These are phyloP conservation scores for Pichia inconspicua DNA, from an alignment of 1,139 yeast species.

Conservation along the genomic window DNA sequence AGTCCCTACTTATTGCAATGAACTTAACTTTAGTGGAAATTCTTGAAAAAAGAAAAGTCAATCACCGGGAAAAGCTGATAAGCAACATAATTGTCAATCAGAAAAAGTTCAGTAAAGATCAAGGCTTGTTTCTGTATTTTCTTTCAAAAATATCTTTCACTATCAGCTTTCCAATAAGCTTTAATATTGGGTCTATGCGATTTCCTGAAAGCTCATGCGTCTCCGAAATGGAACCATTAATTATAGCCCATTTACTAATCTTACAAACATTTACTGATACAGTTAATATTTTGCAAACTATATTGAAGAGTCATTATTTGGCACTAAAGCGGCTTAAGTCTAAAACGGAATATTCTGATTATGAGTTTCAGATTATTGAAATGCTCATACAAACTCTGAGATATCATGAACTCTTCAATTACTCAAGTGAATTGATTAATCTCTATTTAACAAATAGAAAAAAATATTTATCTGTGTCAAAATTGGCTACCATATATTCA, in stretches of 20 bases:
- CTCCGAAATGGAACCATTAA: conserved; percentile 11
- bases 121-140: conserved; percentile 24
- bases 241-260: conserved; percentile 19
- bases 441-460: conserved; percentile 1
- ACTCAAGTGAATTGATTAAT: conserved; percentile 11
- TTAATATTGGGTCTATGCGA: conserved; percentile 15
- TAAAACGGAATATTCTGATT: conserved; percentile 1
- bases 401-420: conserved; percentile 14
- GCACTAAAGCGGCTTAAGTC: conserved; percentile 11
- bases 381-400: conserved; percentile 10
- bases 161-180: conserved; percentile 20
- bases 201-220: conserved; percentile 15
- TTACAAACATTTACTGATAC: conserved; percentile 14
- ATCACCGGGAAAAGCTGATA: conserved; percentile 13
- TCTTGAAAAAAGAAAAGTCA: conserved; percentile 10
- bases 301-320: conserved; percentile 16
- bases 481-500: neutral
- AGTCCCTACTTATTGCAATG: conserved; percentile 18
- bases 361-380: conserved; percentile 15
- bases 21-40: conserved; percentile 13
- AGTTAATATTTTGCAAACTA: neutral
- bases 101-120: conserved; percentile 21
- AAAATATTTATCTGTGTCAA: neutral
- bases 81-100: conserved; percentile 17
- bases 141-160: conserved; percentile 22